A percentile compares a stretch with the other conserved stretches of the same genome.
Evolutionary conservation across 106 monocot genomes (phyloP).

Genomic region (Allium cepa): DNA sequence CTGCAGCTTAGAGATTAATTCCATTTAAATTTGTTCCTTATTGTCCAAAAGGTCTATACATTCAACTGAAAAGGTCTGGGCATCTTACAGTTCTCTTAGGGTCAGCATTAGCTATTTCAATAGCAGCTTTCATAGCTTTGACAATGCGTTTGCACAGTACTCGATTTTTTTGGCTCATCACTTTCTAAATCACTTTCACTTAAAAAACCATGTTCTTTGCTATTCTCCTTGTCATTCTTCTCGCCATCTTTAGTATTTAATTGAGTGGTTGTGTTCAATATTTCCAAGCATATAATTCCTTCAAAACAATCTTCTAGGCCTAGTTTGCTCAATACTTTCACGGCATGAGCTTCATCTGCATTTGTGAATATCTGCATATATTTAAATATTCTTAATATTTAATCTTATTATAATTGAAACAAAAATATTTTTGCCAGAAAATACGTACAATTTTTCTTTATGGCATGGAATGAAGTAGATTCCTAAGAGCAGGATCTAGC

Average conservation of each 20-base stretch:
- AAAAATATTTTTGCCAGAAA: too few species aligned
- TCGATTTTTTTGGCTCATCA: conserved; percentile 4
- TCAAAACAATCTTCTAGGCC: conserved; percentile 92
- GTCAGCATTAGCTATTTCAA: conserved; percentile 57
- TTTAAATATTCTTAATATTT: neutral
- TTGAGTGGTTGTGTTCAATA: conserved; percentile 39
- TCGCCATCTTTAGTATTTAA: neutral
- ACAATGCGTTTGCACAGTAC: conserved; percentile 70
- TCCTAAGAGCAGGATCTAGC: conserved; percentile 64
- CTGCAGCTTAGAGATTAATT: conserved; percentile 19
- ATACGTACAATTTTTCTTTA: conserved; percentile 61
- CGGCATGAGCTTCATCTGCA: conserved; percentile 68
- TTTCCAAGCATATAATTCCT: conserved; percentile 85
- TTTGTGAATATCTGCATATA: conserved; percentile 77
- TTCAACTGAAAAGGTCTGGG: too few species aligned
- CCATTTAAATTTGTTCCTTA: neutral
- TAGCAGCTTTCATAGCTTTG: conserved; percentile 67
- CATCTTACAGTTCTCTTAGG: conserved; percentile 59
- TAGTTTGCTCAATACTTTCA: conserved; percentile 39
- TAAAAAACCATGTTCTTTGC: conserved; percentile 3
- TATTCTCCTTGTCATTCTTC: neutral
- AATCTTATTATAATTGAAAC: too few species aligned
- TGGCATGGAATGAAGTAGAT: conserved; percentile 68
- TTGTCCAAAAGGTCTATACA: too few species aligned
- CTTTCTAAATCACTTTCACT: conserved; percentile 15